These are phyloP conservation scores for Ogataea pignaliae DNA, from an alignment of 805 yeast genomes.

Conservation along the genomic window DNA sequence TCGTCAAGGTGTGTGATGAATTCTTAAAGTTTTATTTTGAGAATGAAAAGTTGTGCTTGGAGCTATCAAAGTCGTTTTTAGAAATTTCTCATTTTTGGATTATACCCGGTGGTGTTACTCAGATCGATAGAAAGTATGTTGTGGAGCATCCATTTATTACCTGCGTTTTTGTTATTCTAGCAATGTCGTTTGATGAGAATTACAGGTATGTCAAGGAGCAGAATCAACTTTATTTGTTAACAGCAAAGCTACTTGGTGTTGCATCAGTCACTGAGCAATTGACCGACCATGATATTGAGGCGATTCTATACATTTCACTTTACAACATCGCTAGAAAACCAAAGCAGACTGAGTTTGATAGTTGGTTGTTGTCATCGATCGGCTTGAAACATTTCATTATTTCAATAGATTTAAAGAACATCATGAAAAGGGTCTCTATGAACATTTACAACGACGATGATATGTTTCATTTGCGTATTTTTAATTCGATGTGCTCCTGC, in stretches of 20 bases:
- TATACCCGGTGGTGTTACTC: constrained; percentile 55
- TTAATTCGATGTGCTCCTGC: constrained; percentile 48
- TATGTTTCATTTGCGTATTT: constrained; percentile 49
- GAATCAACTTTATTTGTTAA: constrained; percentile 41
- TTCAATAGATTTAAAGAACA: constrained; percentile 40
- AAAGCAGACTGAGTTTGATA: constrained; percentile 47
- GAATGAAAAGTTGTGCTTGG: constrained; percentile 39
- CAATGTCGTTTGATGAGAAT: constrained; percentile 54
- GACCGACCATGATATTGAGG: constrained; percentile 58
- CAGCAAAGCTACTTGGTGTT: constrained; percentile 44
- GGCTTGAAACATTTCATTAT: constrained; percentile 47
- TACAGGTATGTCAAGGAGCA: constrained; percentile 46
- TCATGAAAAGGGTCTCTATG: constrained; percentile 33
- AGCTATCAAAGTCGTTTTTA: constrained; percentile 43
- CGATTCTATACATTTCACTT: constrained; percentile 48
- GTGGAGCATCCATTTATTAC: constrained; percentile 49
- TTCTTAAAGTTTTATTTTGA: constrained; percentile 43
- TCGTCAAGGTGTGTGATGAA: constrained; percentile 34
- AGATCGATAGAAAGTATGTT: constrained; percentile 42
- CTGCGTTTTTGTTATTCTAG: constrained; percentile 48
- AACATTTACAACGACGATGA: constrained; percentile 32
- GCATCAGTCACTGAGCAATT: constrained; percentile 48
- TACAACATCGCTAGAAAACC: constrained; percentile 54
- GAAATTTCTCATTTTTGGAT: constrained; percentile 57
- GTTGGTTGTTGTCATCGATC: constrained; percentile 48